These are phyloP conservation scores for Nakataea oryzae DNA, from an alignment of 2,329 filamentous ascomycete species.

Conservation along the genomic window DNA sequence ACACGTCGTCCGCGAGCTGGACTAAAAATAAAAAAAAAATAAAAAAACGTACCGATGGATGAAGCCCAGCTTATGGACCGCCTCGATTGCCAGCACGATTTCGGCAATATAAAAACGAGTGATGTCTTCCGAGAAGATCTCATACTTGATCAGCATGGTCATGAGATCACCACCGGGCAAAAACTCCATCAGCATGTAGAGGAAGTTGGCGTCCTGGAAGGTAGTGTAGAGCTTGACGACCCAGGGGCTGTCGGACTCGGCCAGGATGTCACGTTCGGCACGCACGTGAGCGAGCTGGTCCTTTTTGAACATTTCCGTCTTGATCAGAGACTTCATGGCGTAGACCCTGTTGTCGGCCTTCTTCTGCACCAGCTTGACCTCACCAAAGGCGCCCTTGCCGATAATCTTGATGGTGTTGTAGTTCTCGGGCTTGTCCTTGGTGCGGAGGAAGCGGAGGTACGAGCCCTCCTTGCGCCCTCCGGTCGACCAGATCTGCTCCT, in stretches of 20 bases:
- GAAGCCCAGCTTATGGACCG: conserved; percentile 94
- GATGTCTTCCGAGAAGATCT: conserved; percentile 98
- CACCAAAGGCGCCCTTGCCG: conserved; percentile 96
- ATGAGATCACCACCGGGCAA: conserved; percentile 95
- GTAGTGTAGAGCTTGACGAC: conserved; percentile 97
- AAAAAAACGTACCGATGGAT: conserved; percentile 89
- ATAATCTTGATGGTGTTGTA: conserved; percentile 97
- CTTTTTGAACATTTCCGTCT: conserved; percentile 99
- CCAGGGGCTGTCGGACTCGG: conserved; percentile 99
- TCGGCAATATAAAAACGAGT: conserved; percentile 99
- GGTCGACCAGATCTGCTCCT: conserved; percentile 75
- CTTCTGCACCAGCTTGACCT: conserved; percentile 95
- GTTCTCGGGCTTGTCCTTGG: conserved; percentile 86
- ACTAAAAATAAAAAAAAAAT: not conserved
- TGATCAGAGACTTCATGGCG: conserved; percentile 95
- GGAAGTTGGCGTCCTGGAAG: conserved; percentile 90
- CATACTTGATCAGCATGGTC: conserved; percentile 99
- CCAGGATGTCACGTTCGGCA: conserved; percentile 92
- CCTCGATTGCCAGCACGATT: conserved; percentile 95
- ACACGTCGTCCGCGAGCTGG: not conserved
- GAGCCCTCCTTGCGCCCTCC: conserved; percentile 83
- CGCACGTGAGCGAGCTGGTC: conserved; percentile 96
- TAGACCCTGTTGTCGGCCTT: conserved; percentile 96
- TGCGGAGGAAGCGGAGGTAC: conserved; percentile 87
- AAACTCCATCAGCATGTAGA: conserved; percentile 99